phyloP scores from a whole-genome alignment of 2,329 filamentous ascomycete species.

The Fusarium sp. region DNA sequence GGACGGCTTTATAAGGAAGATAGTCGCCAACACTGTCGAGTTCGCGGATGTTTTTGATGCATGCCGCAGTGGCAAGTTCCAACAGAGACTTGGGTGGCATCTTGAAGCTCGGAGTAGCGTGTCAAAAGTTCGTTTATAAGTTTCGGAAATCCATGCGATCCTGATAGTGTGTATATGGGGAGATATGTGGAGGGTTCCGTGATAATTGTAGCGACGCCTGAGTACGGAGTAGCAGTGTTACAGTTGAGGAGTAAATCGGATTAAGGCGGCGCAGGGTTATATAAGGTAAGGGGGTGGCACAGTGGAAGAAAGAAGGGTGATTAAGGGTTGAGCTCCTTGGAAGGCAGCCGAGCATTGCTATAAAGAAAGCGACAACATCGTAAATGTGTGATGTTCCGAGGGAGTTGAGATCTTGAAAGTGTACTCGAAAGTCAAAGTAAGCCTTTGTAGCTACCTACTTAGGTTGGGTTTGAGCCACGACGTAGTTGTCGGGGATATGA shows the following conservation, averaged over 20 bases:
- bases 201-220: not conserved
- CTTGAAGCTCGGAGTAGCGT: not conserved
- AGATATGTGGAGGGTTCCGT: not conserved
- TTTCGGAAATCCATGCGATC: not conserved
- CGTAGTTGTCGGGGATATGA: slow-evolving; percentile 18
- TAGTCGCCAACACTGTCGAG: slow-evolving; percentile 76
- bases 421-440: slow-evolving; percentile 1
- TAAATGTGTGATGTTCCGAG: not conserved
- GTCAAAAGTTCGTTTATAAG: not conserved
- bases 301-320: not conserved
- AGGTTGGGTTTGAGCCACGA: slow-evolving; percentile 14
- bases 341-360: not conserved
- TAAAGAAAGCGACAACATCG: not conserved
- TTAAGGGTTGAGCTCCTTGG: not conserved
- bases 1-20: slow-evolving; percentile 69
- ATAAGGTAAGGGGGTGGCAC: not conserved
- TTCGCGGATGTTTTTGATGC: slow-evolving; percentile 61
- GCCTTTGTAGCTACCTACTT: not conserved
- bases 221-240: not conserved
- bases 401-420: not conserved
- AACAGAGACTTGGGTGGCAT: slow-evolving; percentile 59
- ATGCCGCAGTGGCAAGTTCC: slow-evolving; percentile 59
- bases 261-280: not conserved
- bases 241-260: not conserved
- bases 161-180: not conserved